Conservation (phyloP, 2,329 filamentous ascomycete species). For the Fusarium clavum region DNA sequence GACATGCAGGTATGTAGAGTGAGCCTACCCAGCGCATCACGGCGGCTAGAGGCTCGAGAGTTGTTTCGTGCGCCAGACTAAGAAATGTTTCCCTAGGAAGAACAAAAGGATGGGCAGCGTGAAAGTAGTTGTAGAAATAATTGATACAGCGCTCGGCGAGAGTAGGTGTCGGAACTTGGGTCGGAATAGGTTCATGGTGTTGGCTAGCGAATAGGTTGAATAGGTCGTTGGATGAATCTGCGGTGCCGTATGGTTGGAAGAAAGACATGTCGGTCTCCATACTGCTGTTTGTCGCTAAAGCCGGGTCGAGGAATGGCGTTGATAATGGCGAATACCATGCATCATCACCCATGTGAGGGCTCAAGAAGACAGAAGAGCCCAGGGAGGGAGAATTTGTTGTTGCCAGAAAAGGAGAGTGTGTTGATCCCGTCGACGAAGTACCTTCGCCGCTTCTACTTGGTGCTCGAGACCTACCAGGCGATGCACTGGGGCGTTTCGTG, state of each 20-base stretch:
- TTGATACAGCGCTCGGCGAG: slow-evolving; percentile 66
- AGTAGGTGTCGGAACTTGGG: slow-evolving; percentile 46
- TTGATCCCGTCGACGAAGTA: slow-evolving; percentile 58
- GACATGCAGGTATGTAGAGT: slow-evolving; percentile 63
- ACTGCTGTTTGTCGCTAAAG: slow-evolving; percentile 10
- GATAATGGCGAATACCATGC: slow-evolving; percentile 40
- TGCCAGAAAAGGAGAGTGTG: slow-evolving; percentile 48
- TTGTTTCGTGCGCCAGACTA: slow-evolving; percentile 60
- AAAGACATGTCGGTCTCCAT: slow-evolving; percentile 22
- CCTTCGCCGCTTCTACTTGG: slow-evolving; percentile 43
- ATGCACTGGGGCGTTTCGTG: slow-evolving; percentile 63
- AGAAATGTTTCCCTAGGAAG: slow-evolving; percentile 65
- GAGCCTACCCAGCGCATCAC: slow-evolving; percentile 69
- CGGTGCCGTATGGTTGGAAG: slow-evolving; percentile 26
- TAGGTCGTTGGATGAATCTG: slow-evolving; percentile 44
- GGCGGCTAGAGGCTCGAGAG: slow-evolving; percentile 62
- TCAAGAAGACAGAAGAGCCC: slow-evolving; percentile 22
- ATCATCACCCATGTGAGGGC: slow-evolving; percentile 22
- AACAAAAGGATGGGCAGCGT: slow-evolving; percentile 68
- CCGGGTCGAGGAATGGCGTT: slow-evolving; percentile 19
- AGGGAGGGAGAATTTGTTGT: slow-evolving; percentile 44
- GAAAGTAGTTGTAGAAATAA: slow-evolving; percentile 69
- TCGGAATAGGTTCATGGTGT: slow-evolving; percentile 26
- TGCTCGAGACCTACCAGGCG: slow-evolving; percentile 43
- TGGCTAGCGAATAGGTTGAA: slow-evolving; percentile 32